These are phyloP conservation scores for Coniochaeta pulveracea DNA, from an alignment of 2,329 filamentous ascomycete genomes.

Conservation along the genomic window DNA sequence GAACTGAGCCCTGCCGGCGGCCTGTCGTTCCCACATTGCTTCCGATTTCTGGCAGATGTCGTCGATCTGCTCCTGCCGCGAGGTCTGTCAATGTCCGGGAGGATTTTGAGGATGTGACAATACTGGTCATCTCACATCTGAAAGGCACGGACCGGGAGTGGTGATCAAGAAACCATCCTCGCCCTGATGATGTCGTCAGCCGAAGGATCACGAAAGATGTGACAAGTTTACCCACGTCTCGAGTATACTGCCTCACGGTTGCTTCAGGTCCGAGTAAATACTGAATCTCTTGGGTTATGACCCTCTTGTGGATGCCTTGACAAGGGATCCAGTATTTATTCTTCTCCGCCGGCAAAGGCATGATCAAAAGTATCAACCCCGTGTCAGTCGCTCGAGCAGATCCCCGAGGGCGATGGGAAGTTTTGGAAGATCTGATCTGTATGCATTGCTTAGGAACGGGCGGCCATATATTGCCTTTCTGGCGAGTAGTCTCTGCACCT, in stretches of 20 bases:
- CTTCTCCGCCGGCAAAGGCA: conserved; percentile 27
- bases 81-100: conserved; percentile 10
- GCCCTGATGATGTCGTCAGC: conserved; percentile 26
- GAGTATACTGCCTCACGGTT: conserved; percentile 44
- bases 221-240: conserved; percentile 32
- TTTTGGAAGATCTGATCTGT: too few species aligned
- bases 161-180: conserved; percentile 51
- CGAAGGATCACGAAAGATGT: conserved; percentile 11
- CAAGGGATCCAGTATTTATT: conserved; percentile 53
- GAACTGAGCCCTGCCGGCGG: conserved; percentile 30
- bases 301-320: conserved; percentile 47
- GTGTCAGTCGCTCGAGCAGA: too few species aligned
- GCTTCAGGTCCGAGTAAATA: conserved; percentile 47
- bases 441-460: too few species aligned
- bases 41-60: conserved; percentile 50
- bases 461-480: too few species aligned
- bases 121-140: conserved; percentile 35
- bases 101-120: conserved; percentile 5
- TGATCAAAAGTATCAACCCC: too few species aligned
- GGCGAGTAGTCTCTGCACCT: too few species aligned
- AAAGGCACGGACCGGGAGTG: conserved; percentile 44
- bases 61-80: conserved; percentile 47
- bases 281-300: conserved; percentile 47
- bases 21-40: conserved; percentile 45
- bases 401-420: too few species aligned